Percentiles rank a stretch among this genome's conserved stretches.
Evolutionary conservation across 1,284 basidiomycete species (phyloP).

Genomic region (Schizophyllum commune): DNA sequence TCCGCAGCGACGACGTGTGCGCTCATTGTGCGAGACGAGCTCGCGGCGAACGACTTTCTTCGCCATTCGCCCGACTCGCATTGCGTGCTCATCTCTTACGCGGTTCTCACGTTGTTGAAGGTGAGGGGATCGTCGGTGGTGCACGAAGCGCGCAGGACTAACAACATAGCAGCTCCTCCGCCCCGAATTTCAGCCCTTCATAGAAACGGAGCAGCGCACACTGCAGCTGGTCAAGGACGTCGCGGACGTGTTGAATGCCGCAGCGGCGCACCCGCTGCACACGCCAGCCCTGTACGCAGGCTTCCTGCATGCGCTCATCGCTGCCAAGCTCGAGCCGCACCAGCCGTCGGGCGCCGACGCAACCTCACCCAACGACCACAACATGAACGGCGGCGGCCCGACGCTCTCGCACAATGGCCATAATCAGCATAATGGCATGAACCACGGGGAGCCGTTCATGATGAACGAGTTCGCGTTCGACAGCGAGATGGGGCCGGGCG

Average conservation of each 20-base stretch:
- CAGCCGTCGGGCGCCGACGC: not conserved
- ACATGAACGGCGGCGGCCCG: not conserved
- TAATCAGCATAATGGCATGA: not conserved
- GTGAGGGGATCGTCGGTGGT: constrained; percentile 30
- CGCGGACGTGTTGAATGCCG: constrained; percentile 68
- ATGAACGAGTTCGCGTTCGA: constrained; percentile 59
- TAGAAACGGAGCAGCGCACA: constrained; percentile 67
- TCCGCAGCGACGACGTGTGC: constrained; percentile 67
- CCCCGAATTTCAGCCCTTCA: constrained; percentile 72
- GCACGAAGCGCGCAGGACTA: constrained; percentile 2
- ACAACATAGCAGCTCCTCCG: constrained; percentile 54
- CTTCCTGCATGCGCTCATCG: constrained; percentile 76
- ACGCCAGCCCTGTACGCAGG: constrained; percentile 82
- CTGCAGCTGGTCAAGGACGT: constrained; percentile 73
- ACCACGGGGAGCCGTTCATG: constrained; percentile 14
- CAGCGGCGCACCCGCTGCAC: constrained; percentile 69
- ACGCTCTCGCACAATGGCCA: not conserved
- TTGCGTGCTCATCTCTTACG: constrained; percentile 87
- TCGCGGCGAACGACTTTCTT: constrained; percentile 71
- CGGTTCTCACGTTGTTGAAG: constrained; percentile 82
- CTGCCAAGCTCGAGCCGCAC: constrained; percentile 44
- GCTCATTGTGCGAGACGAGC: constrained; percentile 63
- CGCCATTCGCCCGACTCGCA: constrained; percentile 87
- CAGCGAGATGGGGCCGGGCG: constrained; percentile 73
- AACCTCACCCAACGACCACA: not conserved